Conservation (phyloP, 805 yeast genomes). For the Wickerhamiella azyma region DNA sequence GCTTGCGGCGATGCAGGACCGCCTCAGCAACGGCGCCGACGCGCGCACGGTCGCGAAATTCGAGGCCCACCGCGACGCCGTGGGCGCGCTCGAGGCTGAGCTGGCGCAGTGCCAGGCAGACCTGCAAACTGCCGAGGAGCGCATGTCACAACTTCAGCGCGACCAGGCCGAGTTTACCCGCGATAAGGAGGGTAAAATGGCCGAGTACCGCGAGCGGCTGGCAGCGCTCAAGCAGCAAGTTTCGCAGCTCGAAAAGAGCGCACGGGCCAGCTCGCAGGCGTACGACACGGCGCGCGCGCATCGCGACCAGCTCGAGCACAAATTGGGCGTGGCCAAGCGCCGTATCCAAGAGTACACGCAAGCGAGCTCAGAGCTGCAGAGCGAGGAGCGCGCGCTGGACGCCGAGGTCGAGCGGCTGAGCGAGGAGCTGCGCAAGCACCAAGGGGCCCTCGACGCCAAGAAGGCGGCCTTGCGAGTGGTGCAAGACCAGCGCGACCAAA, state of each 20-base stretch:
- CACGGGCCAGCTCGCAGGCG: slow-evolving; percentile 3
- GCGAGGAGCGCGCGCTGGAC: not conserved
- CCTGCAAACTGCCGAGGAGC: slow-evolving; percentile 24
- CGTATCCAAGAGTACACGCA: slow-evolving; percentile 1
- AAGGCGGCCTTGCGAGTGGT: slow-evolving; percentile 24
- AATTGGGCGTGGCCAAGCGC: slow-evolving; percentile 4
- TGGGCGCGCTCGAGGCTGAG: not conserved
- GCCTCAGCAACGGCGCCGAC: not conserved
- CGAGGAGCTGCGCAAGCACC: slow-evolving; percentile 24
- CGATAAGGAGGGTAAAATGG: slow-evolving; percentile 70
- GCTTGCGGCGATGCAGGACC: not conserved
- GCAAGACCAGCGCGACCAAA: not conserved
- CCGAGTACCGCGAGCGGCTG: slow-evolving; percentile 34
- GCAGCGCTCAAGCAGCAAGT: slow-evolving; percentile 7
- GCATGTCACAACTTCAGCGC: slow-evolving; percentile 42
- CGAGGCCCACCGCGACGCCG: not conserved
- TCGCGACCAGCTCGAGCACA: slow-evolving; percentile 4
- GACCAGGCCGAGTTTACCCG: slow-evolving; percentile 72
- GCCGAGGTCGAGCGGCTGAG: slow-evolving; percentile 12
- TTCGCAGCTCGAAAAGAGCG: slow-evolving; percentile 2
- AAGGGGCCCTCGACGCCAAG: slow-evolving; percentile 30
- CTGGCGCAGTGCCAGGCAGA: not conserved
- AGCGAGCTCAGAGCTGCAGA: not conserved
- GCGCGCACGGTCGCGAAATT: not conserved
- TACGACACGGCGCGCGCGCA: slow-evolving; percentile 2